These are phyloP conservation scores for Rubia balearica DNA, from an alignment of 305 asterid genomes.

Conservation along the genomic window DNA sequence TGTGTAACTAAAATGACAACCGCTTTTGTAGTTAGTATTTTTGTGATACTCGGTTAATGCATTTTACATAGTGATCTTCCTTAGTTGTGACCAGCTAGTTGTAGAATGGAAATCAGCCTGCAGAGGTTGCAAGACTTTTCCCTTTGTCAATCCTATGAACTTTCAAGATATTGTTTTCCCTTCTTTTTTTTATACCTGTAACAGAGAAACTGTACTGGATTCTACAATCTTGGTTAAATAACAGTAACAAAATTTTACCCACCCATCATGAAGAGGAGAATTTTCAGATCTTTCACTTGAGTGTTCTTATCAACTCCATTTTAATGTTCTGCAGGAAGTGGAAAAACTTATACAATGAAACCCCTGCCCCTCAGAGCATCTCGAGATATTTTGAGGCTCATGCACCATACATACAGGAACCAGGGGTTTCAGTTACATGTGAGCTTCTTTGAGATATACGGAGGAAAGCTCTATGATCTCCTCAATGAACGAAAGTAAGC, in stretches of 20 bases:
- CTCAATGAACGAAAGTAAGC: constrained; percentile 90
- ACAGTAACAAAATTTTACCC: background rate
- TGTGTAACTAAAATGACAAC: background rate
- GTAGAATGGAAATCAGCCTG: background rate
- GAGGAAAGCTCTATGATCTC: constrained; percentile 92
- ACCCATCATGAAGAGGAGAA: background rate
- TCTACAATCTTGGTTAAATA: background rate
- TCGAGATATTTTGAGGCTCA: constrained; percentile 88
- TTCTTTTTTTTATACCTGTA: background rate
- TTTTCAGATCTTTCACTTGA: background rate
- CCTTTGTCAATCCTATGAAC: background rate
- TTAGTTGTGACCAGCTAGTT: background rate
- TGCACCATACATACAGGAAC: constrained; percentile 88
- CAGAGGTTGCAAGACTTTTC: background rate
- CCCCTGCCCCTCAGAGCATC: constrained; percentile 93
- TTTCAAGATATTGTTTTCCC: background rate
- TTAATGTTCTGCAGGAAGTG: constrained; percentile 64
- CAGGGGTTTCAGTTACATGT: constrained; percentile 86
- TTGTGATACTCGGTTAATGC: background rate
- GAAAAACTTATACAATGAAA: constrained; percentile 96
- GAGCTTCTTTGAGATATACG: constrained; percentile 98
- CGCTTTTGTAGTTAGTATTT: background rate
- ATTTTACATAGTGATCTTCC: background rate
- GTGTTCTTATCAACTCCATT: background rate
- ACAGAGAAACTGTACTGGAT: constrained; percentile 1